Conservation (phyloP, 1,284 basidiomycete genomes). For the Rhizoctonia solani region DNA sequence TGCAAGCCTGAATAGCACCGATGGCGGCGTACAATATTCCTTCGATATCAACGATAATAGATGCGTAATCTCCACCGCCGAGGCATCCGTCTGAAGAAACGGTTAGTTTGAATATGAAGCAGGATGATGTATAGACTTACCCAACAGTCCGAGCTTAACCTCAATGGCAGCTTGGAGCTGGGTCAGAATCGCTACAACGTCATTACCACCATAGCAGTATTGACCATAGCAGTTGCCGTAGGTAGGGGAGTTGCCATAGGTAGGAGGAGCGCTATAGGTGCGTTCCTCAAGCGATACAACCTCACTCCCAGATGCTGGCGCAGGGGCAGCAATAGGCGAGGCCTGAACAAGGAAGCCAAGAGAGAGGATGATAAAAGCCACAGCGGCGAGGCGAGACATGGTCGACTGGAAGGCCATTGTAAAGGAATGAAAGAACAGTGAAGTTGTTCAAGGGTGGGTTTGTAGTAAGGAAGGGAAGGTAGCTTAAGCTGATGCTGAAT, state of each 20-base stretch:
- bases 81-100: constrained; percentile 6
- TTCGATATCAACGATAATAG: constrained; percentile 27
- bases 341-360: constrained; percentile 11
- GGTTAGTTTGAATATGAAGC: neutral
- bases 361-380: constrained; percentile 16
- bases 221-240: neutral
- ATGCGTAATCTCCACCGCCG: constrained; percentile 15
- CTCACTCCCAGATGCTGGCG: neutral
- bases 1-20: constrained; percentile 22
- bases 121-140: neutral
- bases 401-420: constrained; percentile 13
- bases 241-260: too few species aligned
- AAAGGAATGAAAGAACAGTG: neutral
- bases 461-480: neutral
- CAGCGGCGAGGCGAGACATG: constrained; percentile 17
- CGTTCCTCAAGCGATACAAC: constrained; percentile 21
- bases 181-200: constrained; percentile 5
- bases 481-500: constrained; percentile 22
- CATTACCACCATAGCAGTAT: constrained; percentile 17
- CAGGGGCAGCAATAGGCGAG: constrained; percentile 20
- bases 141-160: constrained; percentile 13
- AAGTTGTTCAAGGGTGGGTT: neutral
- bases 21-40: constrained; percentile 12
- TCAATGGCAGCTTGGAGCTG: constrained; percentile 29
- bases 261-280: too few species aligned